Evolutionary conservation across 257 asterid species (phyloP).

Genomic region (Solanum paucissectum): DNA sequence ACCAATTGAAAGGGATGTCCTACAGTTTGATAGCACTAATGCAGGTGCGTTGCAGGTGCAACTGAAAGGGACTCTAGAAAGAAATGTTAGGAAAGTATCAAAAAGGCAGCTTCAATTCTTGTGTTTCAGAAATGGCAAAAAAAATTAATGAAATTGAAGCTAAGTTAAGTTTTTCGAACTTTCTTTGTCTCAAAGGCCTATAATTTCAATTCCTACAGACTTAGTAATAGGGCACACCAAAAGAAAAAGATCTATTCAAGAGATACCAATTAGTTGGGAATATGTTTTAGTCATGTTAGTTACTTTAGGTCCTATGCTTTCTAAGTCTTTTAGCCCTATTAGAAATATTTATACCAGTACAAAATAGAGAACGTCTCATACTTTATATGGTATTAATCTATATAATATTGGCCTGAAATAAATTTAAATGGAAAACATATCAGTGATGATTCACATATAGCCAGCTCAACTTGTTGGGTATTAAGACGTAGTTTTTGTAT

Average conservation of each 20-base stretch:
- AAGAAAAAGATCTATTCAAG: not conserved
- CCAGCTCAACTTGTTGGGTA: not conserved
- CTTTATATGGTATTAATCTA: not conserved
- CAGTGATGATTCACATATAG: not conserved
- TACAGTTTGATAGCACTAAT: not conserved
- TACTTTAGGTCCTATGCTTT: not conserved
- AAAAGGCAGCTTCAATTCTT: not conserved
- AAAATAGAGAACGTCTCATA: not conserved
- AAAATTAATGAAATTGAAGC: not conserved
- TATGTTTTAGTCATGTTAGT: not conserved
- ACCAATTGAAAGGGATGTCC: not conserved
- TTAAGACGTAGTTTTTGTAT: not conserved
- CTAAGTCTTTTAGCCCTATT: not conserved
- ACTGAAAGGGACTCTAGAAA: not conserved
- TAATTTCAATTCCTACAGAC: not conserved
- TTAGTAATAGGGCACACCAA: not conserved
- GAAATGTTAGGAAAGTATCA: not conserved
- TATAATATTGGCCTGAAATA: not conserved
- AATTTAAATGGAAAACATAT: not conserved
- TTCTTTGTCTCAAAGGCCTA: not conserved
- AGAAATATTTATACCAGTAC: not conserved
- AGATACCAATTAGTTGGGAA: not conserved
- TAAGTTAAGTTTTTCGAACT: not conserved
- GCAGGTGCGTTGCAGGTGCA: not conserved
- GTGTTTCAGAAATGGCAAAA: not conserved